Conservation (phyloP, 257 asterid species). For the Capsicum baccatum region DNA sequence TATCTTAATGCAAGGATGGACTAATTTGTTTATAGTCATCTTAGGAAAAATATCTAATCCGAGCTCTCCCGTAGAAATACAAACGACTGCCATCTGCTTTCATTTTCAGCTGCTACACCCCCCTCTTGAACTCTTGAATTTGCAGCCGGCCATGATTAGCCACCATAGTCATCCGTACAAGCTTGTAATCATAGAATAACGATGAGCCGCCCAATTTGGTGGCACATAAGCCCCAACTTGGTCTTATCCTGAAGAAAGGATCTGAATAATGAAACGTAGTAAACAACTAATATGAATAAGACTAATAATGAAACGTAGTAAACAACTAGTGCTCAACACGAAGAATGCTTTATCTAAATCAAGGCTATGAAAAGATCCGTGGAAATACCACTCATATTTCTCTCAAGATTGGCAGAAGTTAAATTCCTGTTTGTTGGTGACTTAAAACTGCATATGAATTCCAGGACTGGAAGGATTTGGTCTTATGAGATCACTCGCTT, state of each 20-base stretch:
- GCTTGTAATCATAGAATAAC: conserved; percentile 21
- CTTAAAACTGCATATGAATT: conserved; percentile 72
- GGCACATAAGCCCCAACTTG: conserved; percentile 14
- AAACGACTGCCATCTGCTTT: conserved; percentile 25
- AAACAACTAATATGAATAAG: neutral
- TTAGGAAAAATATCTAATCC: conserved; percentile 49
- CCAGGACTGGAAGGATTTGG: conserved; percentile 60
- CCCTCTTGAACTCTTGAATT: conserved; percentile 28
- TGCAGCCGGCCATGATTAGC: conserved; percentile 36
- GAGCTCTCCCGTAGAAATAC: conserved; percentile 41
- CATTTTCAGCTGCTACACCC: conserved; percentile 30
- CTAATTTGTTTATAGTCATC: conserved; percentile 44
- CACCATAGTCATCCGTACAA: conserved; percentile 27
- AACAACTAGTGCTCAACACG: neutral
- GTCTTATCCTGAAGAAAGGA: conserved; percentile 5
- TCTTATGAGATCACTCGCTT: conserved; percentile 64
- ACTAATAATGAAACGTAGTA: neutral
- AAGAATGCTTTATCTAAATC: conserved; percentile 1
- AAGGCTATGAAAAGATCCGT: conserved; percentile 11
- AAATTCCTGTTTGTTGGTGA: conserved; percentile 66
- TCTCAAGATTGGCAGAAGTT: conserved; percentile 61
- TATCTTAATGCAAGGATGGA: conserved; percentile 45
- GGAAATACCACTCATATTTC: conserved; percentile 59
- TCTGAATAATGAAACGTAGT: neutral
- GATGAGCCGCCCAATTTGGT: conserved; percentile 1